Percentiles rank a stretch among this genome's conserved stretches.
Evolutionary conservation across 768 basidiomycete genomes (phyloP).

Genomic region (Dendrothele bispora): DNA sequence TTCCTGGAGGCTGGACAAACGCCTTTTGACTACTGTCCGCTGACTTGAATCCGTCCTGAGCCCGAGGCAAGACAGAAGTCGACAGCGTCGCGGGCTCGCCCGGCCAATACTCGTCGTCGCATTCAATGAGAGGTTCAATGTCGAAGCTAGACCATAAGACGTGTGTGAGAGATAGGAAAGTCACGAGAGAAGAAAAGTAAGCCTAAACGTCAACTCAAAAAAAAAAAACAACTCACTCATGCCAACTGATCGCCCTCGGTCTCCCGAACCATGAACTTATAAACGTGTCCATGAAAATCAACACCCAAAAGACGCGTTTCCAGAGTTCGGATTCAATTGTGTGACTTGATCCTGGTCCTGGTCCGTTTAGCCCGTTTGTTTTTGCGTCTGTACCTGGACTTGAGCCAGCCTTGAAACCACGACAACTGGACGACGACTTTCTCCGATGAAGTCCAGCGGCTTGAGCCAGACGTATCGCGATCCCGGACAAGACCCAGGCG

Average conservation of each 20-base stretch:
- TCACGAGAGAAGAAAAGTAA: too few relatives aligned
- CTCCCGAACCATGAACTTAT: constrained; percentile 44
- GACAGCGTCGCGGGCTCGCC: too few relatives aligned
- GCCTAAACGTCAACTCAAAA: background rate
- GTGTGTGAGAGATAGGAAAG: background rate
- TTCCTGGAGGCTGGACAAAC: constrained; percentile 50
- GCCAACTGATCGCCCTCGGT: too few relatives aligned
- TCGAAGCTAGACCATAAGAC: background rate
- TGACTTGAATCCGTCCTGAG: too few relatives aligned
- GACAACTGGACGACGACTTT: background rate
- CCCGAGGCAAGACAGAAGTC: too few relatives aligned
- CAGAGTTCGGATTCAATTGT: constrained; percentile 47
- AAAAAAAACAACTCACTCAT: constrained; percentile 25
- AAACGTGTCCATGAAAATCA: background rate
- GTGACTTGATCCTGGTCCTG: too few relatives aligned
- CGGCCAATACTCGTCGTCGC: constrained; percentile 62
- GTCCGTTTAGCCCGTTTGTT: constrained; percentile 10
- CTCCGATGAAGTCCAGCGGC: constrained; percentile 32
- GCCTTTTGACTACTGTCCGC: constrained; percentile 33
- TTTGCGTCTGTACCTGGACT: constrained; percentile 29
- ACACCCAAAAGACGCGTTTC: constrained; percentile 41
- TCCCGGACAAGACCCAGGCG: constrained; percentile 45
- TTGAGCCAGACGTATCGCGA: constrained; percentile 48
- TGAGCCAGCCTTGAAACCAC: background rate
- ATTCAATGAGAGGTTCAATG: constrained; percentile 31